Evolutionary conservation across 1,284 basidiomycete genomes (phyloP).

Genomic region (Ceratobasidium sp.): DNA sequence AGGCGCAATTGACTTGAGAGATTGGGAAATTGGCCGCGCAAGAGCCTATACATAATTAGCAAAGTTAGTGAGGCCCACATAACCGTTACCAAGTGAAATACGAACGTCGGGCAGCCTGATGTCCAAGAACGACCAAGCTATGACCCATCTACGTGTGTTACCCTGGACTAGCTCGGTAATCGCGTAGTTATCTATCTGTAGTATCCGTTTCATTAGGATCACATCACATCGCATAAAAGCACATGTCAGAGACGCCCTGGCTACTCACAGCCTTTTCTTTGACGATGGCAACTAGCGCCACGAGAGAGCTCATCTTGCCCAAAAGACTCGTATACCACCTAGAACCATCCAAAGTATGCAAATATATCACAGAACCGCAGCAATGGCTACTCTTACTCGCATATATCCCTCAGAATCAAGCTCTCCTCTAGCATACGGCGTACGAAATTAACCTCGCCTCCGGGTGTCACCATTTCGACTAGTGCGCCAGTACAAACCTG

Average conservation of each 20-base stretch:
- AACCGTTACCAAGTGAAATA: constrained; percentile 45
- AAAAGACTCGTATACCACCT: constrained; percentile 96
- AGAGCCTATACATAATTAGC: constrained; percentile 58
- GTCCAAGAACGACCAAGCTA: constrained; percentile 84
- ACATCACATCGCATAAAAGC: neutral
- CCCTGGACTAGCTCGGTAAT: constrained; percentile 87
- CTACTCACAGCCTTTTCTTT: constrained; percentile 65
- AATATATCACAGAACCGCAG: neutral
- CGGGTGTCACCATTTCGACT: constrained; percentile 87
- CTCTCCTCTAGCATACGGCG: constrained; percentile 84
- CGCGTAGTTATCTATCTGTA: constrained; percentile 85
- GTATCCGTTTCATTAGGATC: neutral
- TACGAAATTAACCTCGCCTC: constrained; percentile 89
- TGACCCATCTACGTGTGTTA: constrained; percentile 87
- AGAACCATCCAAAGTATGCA: neutral
- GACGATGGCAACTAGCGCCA: constrained; percentile 70
- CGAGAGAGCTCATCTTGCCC: constrained; percentile 84
- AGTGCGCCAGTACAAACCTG: constrained; percentile 86
- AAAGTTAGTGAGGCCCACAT: constrained; percentile 49
- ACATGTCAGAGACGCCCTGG: neutral
- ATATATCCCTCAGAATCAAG: constrained; percentile 61
- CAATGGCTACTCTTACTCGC: constrained; percentile 62
- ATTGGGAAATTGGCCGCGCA: constrained; percentile 62
- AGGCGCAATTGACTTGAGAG: constrained; percentile 66
- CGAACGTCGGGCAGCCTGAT: constrained; percentile 81